phyloP scores from a whole-genome alignment of 805 yeast genomes.

The Metschnikowia santaceciliae region DNA sequence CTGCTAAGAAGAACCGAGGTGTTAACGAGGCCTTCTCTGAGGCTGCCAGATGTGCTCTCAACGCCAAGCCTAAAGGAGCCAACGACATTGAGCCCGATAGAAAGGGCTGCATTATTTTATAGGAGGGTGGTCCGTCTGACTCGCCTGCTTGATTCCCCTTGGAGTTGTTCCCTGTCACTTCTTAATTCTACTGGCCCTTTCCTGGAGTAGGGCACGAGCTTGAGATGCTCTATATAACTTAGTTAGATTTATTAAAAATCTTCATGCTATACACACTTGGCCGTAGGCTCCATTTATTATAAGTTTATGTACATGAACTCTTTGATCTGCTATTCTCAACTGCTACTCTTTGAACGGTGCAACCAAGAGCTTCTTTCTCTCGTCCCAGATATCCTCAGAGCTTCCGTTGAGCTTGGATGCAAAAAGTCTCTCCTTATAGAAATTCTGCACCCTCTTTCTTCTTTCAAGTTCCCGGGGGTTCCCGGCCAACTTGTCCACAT shows the following conservation, averaged over 20 bases:
- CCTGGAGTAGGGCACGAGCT: not conserved
- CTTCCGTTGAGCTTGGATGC: slow-evolving; percentile 64
- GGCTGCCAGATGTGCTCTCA: slow-evolving; percentile 94
- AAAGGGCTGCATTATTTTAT: slow-evolving; percentile 40
- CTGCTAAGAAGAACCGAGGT: slow-evolving; percentile 94
- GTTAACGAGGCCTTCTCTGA: slow-evolving; percentile 99
- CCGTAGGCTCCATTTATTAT: not conserved
- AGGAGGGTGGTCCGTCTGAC: not conserved
- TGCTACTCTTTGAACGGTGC: slow-evolving; percentile 35
- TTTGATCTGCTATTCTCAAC: too few relatives aligned
- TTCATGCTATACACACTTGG: not conserved
- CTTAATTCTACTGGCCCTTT: not conserved
- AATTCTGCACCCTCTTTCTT: slow-evolving; percentile 55
- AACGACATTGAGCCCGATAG: slow-evolving; percentile 43
- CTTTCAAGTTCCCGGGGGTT: slow-evolving; percentile 49
- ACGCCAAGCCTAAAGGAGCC: slow-evolving; percentile 80
- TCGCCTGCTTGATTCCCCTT: not conserved
- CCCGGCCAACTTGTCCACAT: slow-evolving; percentile 27
- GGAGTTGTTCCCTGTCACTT: not conserved
- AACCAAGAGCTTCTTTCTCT: slow-evolving; percentile 30
- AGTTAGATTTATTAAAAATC: not conserved
- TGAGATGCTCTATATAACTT: not conserved
- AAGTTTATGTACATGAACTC: not conserved
- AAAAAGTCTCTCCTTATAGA: slow-evolving; percentile 60
- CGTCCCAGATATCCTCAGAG: slow-evolving; percentile 83